A percentile compares a stretch with the other conserved stretches of the same genome.
These are phyloP conservation scores for Chlorella vulgaris DNA, from an alignment of 139 green algal species.

Conservation along the genomic window DNA sequence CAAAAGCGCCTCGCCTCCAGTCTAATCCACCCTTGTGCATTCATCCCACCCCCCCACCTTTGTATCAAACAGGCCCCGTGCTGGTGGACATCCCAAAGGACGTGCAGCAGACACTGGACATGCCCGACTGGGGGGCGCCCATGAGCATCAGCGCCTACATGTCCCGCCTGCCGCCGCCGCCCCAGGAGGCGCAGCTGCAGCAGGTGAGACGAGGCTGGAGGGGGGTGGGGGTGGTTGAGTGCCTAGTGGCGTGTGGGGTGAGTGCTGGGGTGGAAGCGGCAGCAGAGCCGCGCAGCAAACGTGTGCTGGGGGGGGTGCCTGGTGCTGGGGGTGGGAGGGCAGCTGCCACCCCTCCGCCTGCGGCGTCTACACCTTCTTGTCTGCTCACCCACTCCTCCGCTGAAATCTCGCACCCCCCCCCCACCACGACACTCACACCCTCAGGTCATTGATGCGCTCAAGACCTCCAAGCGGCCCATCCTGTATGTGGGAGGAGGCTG, in stretches of 20 bases:
- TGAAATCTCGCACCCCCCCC: no score
- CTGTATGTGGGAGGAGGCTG: constrained; percentile 93
- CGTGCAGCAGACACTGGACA: constrained; percentile 94
- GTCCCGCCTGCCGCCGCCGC: constrained; percentile 74
- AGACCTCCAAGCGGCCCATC: constrained; percentile 64
- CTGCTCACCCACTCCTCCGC: no score
- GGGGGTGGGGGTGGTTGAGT: neutral
- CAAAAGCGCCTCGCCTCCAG: neutral
- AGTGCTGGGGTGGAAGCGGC: neutral
- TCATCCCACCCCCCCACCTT: neutral
- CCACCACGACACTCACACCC: no score
- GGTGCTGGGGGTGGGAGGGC: neutral
- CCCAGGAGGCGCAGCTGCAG: constrained; percentile 42
- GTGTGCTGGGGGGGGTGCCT: neutral
- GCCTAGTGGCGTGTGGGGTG: neutral
- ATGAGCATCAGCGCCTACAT: constrained; percentile 93
- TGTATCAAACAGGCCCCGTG: constrained; percentile 72
- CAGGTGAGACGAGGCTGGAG: neutral
- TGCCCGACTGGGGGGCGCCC: constrained; percentile 88
- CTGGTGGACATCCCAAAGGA: constrained; percentile 99
- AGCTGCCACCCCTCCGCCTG: no score
- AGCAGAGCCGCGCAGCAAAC: no score
- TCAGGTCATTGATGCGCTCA: constrained; percentile 64
- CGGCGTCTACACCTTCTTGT: no score
- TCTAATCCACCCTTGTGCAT: neutral